A percentile compares a stretch with the other conserved stretches of the same genome.
Evolutionary conservation across 805 yeast genomes (phyloP).

Genomic region (Wickerhamomyces queroliae): DNA sequence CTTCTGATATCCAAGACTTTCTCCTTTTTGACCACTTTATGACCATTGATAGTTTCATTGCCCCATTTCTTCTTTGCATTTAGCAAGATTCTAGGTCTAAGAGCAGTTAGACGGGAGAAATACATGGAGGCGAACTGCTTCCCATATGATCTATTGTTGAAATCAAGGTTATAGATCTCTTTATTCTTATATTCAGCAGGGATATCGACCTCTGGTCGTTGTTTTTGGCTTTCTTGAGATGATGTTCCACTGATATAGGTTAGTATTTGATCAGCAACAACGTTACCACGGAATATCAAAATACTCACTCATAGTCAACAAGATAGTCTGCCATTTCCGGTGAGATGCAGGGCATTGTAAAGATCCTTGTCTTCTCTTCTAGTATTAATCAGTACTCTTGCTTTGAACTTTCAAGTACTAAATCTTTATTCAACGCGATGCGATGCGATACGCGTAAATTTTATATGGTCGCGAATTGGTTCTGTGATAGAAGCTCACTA

Average conservation of each 20-base stretch:
- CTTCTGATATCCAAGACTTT: slow-evolving; percentile 57
- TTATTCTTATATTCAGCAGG: slow-evolving; percentile 10
- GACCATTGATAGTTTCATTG: slow-evolving; percentile 34
- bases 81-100: slow-evolving; percentile 41
- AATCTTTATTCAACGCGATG: neutral
- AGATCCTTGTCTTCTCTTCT: neutral
- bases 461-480: too few species aligned
- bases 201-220: slow-evolving; percentile 1
- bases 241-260: slow-evolving; percentile 2
- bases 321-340: slow-evolving; percentile 5
- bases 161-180: slow-evolving; percentile 13
- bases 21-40: slow-evolving; percentile 33
- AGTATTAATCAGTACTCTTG: neutral
- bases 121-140: slow-evolving; percentile 58
- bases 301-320: slow-evolving; percentile 6
- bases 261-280: too few species aligned
- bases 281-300: too few species aligned
- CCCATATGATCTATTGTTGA: slow-evolving; percentile 36
- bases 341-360: slow-evolving; percentile 4
- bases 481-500: too few species aligned
- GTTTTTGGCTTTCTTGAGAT: neutral
- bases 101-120: slow-evolving; percentile 39
- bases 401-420: neutral
- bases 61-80: slow-evolving; percentile 55
- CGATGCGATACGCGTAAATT: too few species aligned